phyloP scores from a whole-genome alignment of 441 rosid genomes.

The Omphalea diandra region DNA sequence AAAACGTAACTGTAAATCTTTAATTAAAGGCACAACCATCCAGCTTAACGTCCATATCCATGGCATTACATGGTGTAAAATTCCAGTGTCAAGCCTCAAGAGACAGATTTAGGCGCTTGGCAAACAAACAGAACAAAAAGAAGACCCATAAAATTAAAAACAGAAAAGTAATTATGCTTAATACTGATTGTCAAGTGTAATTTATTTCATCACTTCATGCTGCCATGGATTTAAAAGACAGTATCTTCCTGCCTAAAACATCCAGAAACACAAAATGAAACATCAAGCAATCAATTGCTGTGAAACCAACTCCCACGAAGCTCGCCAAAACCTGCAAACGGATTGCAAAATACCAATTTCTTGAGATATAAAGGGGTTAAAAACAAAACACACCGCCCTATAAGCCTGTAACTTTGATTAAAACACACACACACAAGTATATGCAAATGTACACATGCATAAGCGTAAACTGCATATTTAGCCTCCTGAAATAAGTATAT shows the following conservation, averaged over 20 bases:
- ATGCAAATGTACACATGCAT: no score
- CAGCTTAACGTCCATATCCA: no score
- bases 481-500: no score
- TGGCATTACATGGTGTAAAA: no score
- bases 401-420: no score
- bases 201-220: conserved; percentile 25
- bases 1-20: no score
- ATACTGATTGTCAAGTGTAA: conserved; percentile 2
- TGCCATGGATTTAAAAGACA: conserved; percentile 8
- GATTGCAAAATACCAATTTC: conserved; percentile 7
- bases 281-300: conserved; percentile 11
- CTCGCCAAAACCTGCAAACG: conserved; percentile 27
- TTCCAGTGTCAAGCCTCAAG: no score
- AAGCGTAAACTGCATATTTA: no score
- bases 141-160: conserved; percentile 3
- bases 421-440: no score
- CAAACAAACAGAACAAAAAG: background rate
- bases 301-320: conserved; percentile 15
- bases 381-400: no score
- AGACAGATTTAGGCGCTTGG: background rate
- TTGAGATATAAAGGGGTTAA: no score
- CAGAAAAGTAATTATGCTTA: background rate
- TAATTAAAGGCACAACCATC: no score
- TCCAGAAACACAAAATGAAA: conserved; percentile 19
- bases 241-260: conserved; percentile 22